Evolutionary conservation across 108 stramenopile species (phyloP).

Genomic region (Phaeodactylum tricornutum): DNA sequence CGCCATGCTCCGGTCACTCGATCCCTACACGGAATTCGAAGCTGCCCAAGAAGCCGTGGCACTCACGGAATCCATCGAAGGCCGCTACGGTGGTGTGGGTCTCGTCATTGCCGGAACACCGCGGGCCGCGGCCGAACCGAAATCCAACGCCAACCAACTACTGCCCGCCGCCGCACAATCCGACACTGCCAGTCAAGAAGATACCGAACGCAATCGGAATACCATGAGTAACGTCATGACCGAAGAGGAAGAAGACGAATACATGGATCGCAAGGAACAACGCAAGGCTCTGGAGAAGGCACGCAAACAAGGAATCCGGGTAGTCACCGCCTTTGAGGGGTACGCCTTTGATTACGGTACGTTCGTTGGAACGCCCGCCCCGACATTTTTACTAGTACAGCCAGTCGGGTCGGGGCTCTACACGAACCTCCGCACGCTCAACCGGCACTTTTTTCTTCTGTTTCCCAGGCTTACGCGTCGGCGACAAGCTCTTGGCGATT

Average conservation of each 20-base stretch:
- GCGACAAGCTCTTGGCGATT: constrained; percentile 71
- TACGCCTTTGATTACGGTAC: constrained; percentile 81
- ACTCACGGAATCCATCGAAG: constrained; percentile 76
- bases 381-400: not conserved
- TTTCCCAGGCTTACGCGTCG: constrained; percentile 65
- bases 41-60: constrained; percentile 58
- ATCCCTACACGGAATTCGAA: constrained; percentile 97
- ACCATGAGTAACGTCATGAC: constrained; percentile 3
- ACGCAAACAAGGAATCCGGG: constrained; percentile 61
- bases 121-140: not conserved
- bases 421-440: too few species aligned
- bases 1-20: constrained; percentile 86
- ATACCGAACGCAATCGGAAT: not conserved
- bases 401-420: too few species aligned
- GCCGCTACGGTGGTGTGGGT: constrained; percentile 91
- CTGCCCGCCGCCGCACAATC: not conserved
- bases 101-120: constrained; percentile 79
- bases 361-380: constrained; percentile 17
- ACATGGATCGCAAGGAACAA: constrained; percentile 12
- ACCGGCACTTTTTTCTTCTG: constrained; percentile 39
- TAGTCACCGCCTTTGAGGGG: constrained; percentile 90
- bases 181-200: not conserved
- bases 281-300: constrained; percentile 34
- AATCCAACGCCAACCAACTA: not conserved
- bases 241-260: constrained; percentile 21